Base-by-base conservation (phyloP, 148 eudicot genomes). In the Rhododendron vialii region DNA sequence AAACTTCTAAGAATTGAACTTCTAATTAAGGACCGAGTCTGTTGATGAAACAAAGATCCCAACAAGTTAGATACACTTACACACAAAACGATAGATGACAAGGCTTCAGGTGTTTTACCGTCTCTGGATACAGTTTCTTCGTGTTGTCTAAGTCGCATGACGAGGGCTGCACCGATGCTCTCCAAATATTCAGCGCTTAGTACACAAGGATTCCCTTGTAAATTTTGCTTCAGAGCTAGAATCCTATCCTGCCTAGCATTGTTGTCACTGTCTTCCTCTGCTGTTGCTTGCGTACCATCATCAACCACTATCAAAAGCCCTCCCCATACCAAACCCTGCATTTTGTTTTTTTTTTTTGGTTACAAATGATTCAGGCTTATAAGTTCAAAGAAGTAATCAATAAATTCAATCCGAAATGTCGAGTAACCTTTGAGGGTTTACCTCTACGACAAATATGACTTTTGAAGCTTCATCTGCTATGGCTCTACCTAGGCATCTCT, bases 131-230 rank as follows among this genome's bases (percentile, higher is more conserved):
- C 91, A 59, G 92, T 88, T 65, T 94, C 98, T 86, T 94, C 98
- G 53, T 92, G 95, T 88, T 94, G 98, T 89, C 99, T 92, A 51
- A 95, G 95, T 11, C 93, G 95, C 95, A 97, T 92, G 75, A 97
- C 92, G 82, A 97, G 95, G 73, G 95, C 95, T 84, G 92, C 95
- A 35, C 98, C 93, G 45, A 97, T 96, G 89, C 94, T 91, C 86
- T 97, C 95, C 71, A 93, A 97, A 85, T 97, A 91, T 86, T 97
- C 99, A 89, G 95, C 98, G 14, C 89, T 95, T 77, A 97, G 90
- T 81, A 94, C 93, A 51, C 45, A 41, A 41, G 45, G 45, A 41
- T 41, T 5, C 5, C 45, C 7, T 41, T 0, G 45, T 41, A 41
- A 41, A 41, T 41, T 41, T 41, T 7, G 7, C 7, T 41, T 41